Evolutionary conservation across 2,329 filamentous ascomycete genomes (phyloP).

Genomic region (Madurella fahalii): DNA sequence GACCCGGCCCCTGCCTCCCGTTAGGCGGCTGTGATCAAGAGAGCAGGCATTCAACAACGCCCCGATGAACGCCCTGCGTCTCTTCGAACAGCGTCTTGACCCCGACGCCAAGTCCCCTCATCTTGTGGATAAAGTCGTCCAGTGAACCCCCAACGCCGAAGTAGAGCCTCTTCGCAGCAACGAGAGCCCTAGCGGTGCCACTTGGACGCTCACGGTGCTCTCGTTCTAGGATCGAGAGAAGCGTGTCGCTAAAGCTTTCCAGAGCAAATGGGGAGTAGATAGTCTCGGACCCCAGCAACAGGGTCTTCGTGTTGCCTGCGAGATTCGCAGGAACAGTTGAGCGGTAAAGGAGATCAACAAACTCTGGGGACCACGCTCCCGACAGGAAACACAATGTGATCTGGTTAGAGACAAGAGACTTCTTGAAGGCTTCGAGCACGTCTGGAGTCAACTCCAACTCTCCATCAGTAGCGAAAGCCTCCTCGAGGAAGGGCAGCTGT

Average conservation of each 20-base stretch:
- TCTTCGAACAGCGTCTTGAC: slow-evolving; percentile 55
- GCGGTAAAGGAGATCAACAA: slow-evolving; percentile 55
- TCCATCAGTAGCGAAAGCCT: slow-evolving; percentile 48
- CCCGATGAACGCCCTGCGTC: slow-evolving; percentile 56
- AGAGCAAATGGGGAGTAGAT: slow-evolving; percentile 77
- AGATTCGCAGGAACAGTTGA: slow-evolving; percentile 20
- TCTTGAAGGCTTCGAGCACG: slow-evolving; percentile 55
- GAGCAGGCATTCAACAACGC: slow-evolving; percentile 52
- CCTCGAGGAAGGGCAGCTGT: slow-evolving; percentile 37
- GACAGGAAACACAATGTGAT: slow-evolving; percentile 66
- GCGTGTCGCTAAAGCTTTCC: slow-evolving; percentile 62
- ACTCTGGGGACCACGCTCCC: slow-evolving; percentile 66
- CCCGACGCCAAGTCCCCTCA: slow-evolving; percentile 44
- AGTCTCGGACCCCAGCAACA: slow-evolving; percentile 73
- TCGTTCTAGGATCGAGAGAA: slow-evolving; percentile 54
- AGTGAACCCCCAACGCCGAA: slow-evolving; percentile 82
- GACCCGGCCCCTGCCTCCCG: too few relatives aligned
- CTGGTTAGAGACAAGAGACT: slow-evolving; percentile 44
- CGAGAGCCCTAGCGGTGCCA: slow-evolving; percentile 55
- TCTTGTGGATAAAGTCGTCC: slow-evolving; percentile 63
- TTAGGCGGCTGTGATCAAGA: slow-evolving; percentile 14
- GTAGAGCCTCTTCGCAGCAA: slow-evolving; percentile 76
- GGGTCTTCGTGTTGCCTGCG: slow-evolving; percentile 32
- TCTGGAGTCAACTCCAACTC: slow-evolving; percentile 62
- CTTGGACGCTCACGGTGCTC: slow-evolving; percentile 36